Base-by-base conservation (phyloP, 495 filamentous ascomycete species). In the Elasticomyces elasticus region DNA sequence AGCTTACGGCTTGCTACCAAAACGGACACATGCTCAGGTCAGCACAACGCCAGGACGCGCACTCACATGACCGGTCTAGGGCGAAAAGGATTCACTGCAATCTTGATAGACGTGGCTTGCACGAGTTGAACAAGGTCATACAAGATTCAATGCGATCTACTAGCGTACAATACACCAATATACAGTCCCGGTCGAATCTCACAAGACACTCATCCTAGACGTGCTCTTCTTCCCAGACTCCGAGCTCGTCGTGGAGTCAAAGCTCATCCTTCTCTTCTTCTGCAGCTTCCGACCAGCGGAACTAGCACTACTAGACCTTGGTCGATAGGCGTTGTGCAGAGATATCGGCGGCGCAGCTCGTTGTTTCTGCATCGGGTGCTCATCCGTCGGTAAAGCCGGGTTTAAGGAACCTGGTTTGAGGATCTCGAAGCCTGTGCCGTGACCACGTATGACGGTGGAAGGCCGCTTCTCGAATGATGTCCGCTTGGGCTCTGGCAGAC, bases 381-480 rank as follows among this genome's bases (percentile, higher is more conserved):
- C 55, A 13, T 19, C 38, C n/a, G 44, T 10, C 17, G 51, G 30
- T 20, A 37, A 19, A 13, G 51, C n/a, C 12, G 51, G 55, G 19
- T 62, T 51, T 10, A 65, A 31, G 7, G 76, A 82, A 17, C 81
- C 81, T 15, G 78, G 78, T 25, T 72, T 72, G 0, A 83, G 63
- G 35, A 84, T 70, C 60, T 82, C 76, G 54, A 84, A 83, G 5
- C 81, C 80, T 10, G 74, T 72, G 55, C 83, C 83, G 15, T 82
- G 76, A 54, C 74, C 77, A 15, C 81, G 71, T 1, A 77, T 55
- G 17, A 74, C 66, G 49, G 77, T 73, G 10, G 75, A 64, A 13
- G 76, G 69, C 0, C 70, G 71, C 9, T 72, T 57, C 22, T 57
- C 58, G 27, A 61, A 61, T 2, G 53, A 57, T 1, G 49, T 40